Percentiles rank a stretch among this genome's conserved stretches.
Conservation (phyloP, 106 monocot species). For the Acorus calamus region DNA sequence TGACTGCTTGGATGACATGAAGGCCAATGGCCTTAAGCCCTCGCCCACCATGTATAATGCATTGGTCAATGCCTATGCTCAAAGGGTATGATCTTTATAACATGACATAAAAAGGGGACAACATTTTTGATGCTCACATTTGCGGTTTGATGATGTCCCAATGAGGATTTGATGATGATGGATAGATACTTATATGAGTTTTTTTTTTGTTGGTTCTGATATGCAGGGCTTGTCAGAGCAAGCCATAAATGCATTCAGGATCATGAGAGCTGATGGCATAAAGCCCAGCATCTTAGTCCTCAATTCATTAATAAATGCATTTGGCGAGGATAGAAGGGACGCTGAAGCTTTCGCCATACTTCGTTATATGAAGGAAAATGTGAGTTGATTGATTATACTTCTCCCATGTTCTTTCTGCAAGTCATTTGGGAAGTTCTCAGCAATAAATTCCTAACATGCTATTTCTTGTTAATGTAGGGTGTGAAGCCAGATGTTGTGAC, state of each 20-base stretch:
- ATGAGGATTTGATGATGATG: not conserved
- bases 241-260: constrained; percentile 79
- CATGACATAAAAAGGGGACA: no score
- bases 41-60: constrained; percentile 86
- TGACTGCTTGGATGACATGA: constrained; percentile 74
- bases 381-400: constrained; percentile 19
- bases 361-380: constrained; percentile 93
- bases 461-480: constrained; percentile 34
- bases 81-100: constrained; percentile 40
- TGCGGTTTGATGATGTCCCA: no score
- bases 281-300: constrained; percentile 66
- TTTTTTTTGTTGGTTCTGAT: not conserved
- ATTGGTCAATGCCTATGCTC: constrained; percentile 91
- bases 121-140: no score
- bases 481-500: constrained; percentile 94
- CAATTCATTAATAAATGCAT: constrained; percentile 97
- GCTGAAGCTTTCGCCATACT: constrained; percentile 82
- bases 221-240: constrained; percentile 78
- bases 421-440: not conserved
- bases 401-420: not conserved
- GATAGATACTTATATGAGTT: not conserved
- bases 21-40: constrained; percentile 56
- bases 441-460: not conserved
- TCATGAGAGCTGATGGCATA: constrained; percentile 95
- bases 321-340: constrained; percentile 90